Evolutionary conservation across 2,329 filamentous ascomycete genomes (phyloP), one percentile per base, ranked within the genome.

Genomic region (Alternaria sp.): DNA sequence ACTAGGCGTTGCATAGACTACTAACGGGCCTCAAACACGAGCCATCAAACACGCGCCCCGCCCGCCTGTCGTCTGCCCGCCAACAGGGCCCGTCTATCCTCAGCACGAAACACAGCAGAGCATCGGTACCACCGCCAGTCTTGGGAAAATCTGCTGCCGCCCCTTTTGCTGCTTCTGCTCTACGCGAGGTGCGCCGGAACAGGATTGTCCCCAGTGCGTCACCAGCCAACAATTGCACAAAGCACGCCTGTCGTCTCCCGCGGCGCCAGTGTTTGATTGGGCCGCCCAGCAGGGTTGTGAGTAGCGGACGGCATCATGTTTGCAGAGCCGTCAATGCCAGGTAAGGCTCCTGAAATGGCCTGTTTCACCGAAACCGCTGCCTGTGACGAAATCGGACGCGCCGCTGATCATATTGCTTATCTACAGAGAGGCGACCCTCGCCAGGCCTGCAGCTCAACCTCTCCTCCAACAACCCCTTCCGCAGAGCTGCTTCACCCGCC

Each of bases 401-500:
- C 54, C 41, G 61, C 73, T 76, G 71, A 74, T 73, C 67, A 60
- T 49, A 57, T 61, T 68, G 38, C 65, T 73, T 75, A 72, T 71
- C 66, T 67, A 60, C 74, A 80, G 81, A 81, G 59, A 78, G 79
- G 57, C 78, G 80, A 70, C 84, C 81, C 67, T 85, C 86, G 69
- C 78, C 85, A 66, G 84, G 84, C 68, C 82, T 90, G 75, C 82
- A 86, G 56, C 81, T 90, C 77, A 90, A 89, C 79, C 86, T 93
- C 59, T 80, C 81, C 74, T 89, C 89, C 78, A 93, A 93, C 85
- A 94, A 94, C 77, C 91, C 91, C 64, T 94, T 87, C 76, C 89
- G 91, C 82, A 92, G 90, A 74, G 87, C 89, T 66, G 83, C 84
- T 38, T 92, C 90, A 65, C 89, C 82, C 60, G 73, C 66, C 46